These are phyloP conservation scores for Spizellomyces sp. DNA, from an alignment of 192 early-diverging fungal species.

Conservation along the genomic window DNA sequence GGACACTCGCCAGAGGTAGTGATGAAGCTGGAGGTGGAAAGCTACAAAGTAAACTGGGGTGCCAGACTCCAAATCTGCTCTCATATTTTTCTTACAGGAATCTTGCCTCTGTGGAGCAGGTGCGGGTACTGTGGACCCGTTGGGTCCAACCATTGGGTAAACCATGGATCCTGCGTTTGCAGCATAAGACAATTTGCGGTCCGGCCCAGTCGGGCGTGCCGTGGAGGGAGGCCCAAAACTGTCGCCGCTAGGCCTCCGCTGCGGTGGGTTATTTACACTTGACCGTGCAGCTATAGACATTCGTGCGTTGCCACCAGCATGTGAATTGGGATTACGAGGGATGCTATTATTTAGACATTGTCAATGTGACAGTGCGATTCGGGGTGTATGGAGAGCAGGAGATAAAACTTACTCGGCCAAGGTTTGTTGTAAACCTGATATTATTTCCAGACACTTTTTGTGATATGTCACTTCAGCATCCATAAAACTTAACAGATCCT, in stretches of 20 bases:
- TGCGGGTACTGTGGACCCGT: slow-evolving; percentile 24
- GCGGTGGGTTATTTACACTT: slow-evolving; percentile 7
- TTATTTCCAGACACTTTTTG: slow-evolving; percentile 21
- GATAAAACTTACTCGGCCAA: slow-evolving; percentile 35
- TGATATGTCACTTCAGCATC: slow-evolving; percentile 47
- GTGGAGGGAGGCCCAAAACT: slow-evolving; percentile 1
- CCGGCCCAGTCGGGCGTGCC: background rate
- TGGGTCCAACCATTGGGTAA: slow-evolving; percentile 26
- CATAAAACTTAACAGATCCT: slow-evolving; percentile 54
- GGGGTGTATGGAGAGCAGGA: too few species aligned
- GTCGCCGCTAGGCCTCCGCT: slow-evolving; percentile 9
- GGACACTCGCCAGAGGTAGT: background rate
- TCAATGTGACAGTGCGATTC: too few species aligned
- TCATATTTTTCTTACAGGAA: slow-evolving; percentile 23
- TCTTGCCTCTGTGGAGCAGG: slow-evolving; percentile 12
- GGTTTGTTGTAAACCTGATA: slow-evolving; percentile 28
- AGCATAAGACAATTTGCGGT: slow-evolving; percentile 33
- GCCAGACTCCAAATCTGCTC: background rate
- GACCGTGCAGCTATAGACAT: background rate
- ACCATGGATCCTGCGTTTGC: slow-evolving; percentile 33
- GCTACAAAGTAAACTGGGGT: background rate
- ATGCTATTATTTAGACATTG: too few species aligned
- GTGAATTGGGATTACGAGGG: too few species aligned
- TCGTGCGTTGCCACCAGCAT: too few species aligned
- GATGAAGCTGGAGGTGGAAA: background rate